Evolutionary conservation across 345 rosid genomes (phyloP).

Genomic region (Pelargonium nanum): DNA sequence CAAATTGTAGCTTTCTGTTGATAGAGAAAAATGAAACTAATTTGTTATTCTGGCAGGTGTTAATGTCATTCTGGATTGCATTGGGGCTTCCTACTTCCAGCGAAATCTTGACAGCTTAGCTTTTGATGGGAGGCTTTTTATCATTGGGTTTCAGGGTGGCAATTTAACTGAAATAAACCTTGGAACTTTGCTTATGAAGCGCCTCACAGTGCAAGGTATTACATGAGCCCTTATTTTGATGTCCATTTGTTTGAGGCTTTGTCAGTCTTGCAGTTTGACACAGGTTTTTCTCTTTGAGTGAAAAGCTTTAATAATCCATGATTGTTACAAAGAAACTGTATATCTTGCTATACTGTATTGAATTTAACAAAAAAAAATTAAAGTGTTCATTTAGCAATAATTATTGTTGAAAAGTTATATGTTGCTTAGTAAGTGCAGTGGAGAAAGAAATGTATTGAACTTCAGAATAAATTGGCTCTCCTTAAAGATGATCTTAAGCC

Average conservation of each 20-base stretch:
- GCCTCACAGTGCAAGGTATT: constrained; percentile 82
- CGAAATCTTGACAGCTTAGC: constrained; percentile 65
- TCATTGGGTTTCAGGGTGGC: constrained; percentile 70
- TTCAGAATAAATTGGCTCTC: too few species aligned
- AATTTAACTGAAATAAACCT: constrained; percentile 49
- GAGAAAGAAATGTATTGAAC: too few species aligned
- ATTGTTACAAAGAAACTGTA: background rate
- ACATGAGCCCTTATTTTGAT: background rate
- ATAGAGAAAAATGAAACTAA: background rate
- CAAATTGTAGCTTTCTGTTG: background rate
- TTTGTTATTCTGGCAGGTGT: constrained; percentile 32
- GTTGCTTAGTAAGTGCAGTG: too few species aligned
- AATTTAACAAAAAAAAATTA: too few species aligned
- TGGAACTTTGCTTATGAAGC: constrained; percentile 46
- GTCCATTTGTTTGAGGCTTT: background rate
- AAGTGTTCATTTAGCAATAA: too few species aligned
- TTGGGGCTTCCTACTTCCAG: constrained; percentile 80
- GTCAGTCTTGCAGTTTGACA: background rate
- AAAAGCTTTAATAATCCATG: background rate
- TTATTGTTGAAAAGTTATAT: too few species aligned
- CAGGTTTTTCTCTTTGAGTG: background rate
- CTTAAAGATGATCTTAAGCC: too few species aligned
- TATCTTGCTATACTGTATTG: too few species aligned
- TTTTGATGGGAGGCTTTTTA: constrained; percentile 74
- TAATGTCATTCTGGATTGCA: constrained; percentile 70